Evolutionary conservation across 208 protist species (phyloP).

Genomic region (Angomonas ambiguus): DNA sequence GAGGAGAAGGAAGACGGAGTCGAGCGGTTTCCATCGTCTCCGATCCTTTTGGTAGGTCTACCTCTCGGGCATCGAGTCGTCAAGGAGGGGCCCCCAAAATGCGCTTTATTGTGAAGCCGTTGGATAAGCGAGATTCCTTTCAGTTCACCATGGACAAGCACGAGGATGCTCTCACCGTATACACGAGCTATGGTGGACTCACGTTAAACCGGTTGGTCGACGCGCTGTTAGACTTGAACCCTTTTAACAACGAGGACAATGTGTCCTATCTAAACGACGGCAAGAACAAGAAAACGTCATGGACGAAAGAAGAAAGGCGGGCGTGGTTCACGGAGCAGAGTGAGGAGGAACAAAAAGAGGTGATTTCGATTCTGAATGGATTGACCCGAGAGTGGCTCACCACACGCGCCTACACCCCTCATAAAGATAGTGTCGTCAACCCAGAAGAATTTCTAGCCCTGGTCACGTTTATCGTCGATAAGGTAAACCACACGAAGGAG

Average conservation of each 20-base stretch:
- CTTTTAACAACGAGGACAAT: slow-evolving; percentile 5
- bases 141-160: slow-evolving; percentile 5
- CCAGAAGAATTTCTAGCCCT: background rate
- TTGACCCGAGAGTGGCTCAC: background rate
- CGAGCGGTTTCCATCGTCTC: background rate
- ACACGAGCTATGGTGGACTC: background rate
- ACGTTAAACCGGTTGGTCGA: background rate
- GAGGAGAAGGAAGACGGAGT: no score
- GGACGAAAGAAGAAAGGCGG: background rate
- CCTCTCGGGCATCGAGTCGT: background rate
- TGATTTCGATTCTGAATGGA: background rate
- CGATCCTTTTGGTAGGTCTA: background rate
- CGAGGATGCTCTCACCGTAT: background rate
- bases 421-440: background rate
- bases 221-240: background rate
- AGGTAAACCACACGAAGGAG: background rate
- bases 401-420: background rate
- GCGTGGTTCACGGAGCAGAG: slow-evolving; percentile 2
- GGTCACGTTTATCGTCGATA: background rate
- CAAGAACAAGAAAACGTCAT: background rate
- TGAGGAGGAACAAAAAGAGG: background rate
- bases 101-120: background rate
- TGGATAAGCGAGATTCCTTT: background rate
- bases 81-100: background rate
- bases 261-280: background rate